Conservation (phyloP, 129 eudicot species). For the Lactuca sativa region DNA sequence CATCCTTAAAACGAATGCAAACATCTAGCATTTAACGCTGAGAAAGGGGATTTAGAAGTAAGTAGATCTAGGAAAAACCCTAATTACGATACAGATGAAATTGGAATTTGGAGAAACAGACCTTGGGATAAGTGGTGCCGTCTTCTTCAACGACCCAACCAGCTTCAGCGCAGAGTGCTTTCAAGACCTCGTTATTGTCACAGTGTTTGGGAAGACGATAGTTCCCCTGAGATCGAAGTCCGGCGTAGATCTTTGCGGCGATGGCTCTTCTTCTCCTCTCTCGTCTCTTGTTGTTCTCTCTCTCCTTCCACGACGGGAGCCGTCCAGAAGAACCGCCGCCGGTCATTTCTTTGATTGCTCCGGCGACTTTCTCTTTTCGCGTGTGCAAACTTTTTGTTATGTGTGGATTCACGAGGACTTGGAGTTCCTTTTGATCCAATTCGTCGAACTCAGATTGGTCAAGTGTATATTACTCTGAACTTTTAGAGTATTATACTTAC, state of each 20-base stretch:
- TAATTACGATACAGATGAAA: conserved; percentile 10
- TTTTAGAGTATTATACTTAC: neutral
- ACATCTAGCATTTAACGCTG: neutral
- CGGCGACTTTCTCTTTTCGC: conserved; percentile 25
- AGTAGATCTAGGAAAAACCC: conserved; percentile 25
- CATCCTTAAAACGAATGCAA: neutral
- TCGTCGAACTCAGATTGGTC: conserved; percentile 22
- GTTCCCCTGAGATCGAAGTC: conserved; percentile 88
- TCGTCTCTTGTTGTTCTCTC: conserved; percentile 90
- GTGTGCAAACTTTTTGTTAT: neutral
- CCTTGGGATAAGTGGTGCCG: conserved; percentile 97
- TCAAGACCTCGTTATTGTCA: conserved; percentile 86
- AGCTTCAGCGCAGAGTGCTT: conserved; percentile 89
- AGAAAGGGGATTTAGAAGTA: neutral
- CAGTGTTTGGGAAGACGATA: conserved; percentile 90
- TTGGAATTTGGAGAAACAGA: neutral
- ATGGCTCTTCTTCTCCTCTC: conserved; percentile 88
- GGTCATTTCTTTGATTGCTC: conserved; percentile 46
- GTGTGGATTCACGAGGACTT: conserved; percentile 20
- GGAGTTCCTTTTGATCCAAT: conserved; percentile 24
- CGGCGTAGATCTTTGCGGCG: conserved; percentile 90
- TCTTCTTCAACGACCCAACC: conserved; percentile 96
- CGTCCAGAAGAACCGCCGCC: conserved; percentile 77
- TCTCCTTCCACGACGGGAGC: conserved; percentile 88
- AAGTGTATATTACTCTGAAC: neutral